phyloP scores from a whole-genome alignment of 73 alveolate species.

The Durusdinium trenchii region DNA sequence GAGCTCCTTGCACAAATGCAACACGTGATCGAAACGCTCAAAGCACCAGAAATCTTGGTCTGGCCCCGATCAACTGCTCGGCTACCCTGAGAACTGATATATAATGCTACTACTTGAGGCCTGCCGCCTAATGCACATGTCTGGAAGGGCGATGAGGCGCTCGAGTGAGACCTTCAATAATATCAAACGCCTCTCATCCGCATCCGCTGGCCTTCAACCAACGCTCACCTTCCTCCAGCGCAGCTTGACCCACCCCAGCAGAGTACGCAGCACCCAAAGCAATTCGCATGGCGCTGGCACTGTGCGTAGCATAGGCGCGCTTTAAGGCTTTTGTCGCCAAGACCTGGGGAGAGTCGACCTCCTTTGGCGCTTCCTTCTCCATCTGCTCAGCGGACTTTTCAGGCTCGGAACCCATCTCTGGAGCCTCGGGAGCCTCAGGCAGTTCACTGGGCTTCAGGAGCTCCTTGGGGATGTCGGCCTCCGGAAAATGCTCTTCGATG shows the following conservation, averaged over 20 bases:
- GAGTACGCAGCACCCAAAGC: slow-evolving; percentile 76
- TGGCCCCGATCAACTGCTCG: too few relatives aligned
- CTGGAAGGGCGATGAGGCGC: too few relatives aligned
- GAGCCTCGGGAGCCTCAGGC: slow-evolving; percentile 4
- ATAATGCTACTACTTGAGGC: too few relatives aligned
- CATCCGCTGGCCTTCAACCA: background rate
- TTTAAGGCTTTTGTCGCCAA: slow-evolving; percentile 48
- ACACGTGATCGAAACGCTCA: background rate
- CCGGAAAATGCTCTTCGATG: slow-evolving; percentile 68
- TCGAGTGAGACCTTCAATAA: too few relatives aligned
- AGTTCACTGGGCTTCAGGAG: slow-evolving; percentile 36
- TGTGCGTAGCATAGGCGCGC: slow-evolving; percentile 64
- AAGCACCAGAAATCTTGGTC: background rate
- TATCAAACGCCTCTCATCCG: background rate
- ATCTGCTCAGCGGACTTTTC: background rate
- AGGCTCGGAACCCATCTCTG: background rate
- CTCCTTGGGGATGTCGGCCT: slow-evolving; percentile 36
- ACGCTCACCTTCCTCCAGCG: slow-evolving; percentile 65
- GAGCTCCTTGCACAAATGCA: background rate
- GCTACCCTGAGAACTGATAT: too few relatives aligned
- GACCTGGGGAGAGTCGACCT: slow-evolving; percentile 46
- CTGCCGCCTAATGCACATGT: too few relatives aligned
- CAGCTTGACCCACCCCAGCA: slow-evolving; percentile 48
- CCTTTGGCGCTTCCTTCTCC: background rate
- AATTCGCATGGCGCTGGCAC: slow-evolving; percentile 85